Evolutionary conservation across 2,329 filamentous ascomycete species (phyloP).

Genomic region (Pochonia chlamydosporia): DNA sequence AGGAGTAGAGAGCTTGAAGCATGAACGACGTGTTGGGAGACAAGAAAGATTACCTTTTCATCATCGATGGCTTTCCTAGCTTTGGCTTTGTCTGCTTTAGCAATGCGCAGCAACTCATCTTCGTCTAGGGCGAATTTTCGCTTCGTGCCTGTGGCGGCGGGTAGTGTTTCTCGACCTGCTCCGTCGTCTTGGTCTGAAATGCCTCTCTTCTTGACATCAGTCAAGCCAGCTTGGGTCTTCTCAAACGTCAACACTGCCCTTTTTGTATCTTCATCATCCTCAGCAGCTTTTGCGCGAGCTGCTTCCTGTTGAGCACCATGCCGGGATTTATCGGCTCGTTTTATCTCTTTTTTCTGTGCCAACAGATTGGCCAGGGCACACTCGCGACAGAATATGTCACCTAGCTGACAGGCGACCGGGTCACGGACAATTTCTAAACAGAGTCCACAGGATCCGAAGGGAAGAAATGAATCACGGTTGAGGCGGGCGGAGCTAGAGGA

Average conservation of each 20-base stretch:
- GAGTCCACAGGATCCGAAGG: slow-evolving; percentile 82
- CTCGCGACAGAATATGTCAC: slow-evolving; percentile 92
- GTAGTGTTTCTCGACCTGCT: not conserved
- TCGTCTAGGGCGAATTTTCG: slow-evolving; percentile 73
- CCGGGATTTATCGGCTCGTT: slow-evolving; percentile 64
- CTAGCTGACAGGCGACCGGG: slow-evolving; percentile 76
- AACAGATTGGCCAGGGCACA: slow-evolving; percentile 90
- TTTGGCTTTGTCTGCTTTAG: slow-evolving; percentile 62
- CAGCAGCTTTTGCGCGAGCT: slow-evolving; percentile 51
- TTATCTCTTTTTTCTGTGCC: slow-evolving; percentile 86
- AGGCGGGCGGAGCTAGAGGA: slow-evolving; percentile 77
- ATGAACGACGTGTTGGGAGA: too few relatives aligned
- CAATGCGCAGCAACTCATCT: slow-evolving; percentile 66
- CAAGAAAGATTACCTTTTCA: slow-evolving; percentile 53
- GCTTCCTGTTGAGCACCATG: slow-evolving; percentile 57
- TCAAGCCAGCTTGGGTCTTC: slow-evolving; percentile 67
- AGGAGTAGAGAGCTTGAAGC: not conserved
- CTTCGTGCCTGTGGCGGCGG: slow-evolving; percentile 38
- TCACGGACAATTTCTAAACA: slow-evolving; percentile 77
- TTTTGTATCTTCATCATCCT: slow-evolving; percentile 64
- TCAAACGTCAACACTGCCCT: slow-evolving; percentile 79
- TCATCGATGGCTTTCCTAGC: slow-evolving; percentile 64
- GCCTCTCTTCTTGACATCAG: slow-evolving; percentile 34
- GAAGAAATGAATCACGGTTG: slow-evolving; percentile 83
- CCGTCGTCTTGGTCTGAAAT: slow-evolving; percentile 10